Conservation (phyloP, 352 stramenopile genomes). For the Phytophthora colocasiae region DNA sequence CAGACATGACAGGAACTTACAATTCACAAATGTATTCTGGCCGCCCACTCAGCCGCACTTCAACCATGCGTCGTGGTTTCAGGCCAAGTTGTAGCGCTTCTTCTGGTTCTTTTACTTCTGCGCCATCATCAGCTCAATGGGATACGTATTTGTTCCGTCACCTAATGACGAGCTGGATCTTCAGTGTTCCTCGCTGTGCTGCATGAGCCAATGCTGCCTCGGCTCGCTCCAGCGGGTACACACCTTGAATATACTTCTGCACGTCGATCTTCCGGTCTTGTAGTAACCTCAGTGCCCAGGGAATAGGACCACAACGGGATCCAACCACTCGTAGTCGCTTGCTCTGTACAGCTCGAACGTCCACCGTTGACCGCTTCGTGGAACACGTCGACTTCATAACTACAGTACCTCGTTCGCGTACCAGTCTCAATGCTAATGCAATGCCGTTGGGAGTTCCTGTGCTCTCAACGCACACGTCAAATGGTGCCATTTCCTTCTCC, state of each 20-base stretch:
- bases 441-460: slow-evolving; percentile 60
- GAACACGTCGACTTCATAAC: slow-evolving; percentile 68
- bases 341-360: slow-evolving; percentile 34
- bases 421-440: slow-evolving; percentile 47
- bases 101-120: slow-evolving; percentile 9
- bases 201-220: slow-evolving; percentile 59
- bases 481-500: slow-evolving; percentile 28
- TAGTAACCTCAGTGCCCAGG: slow-evolving; percentile 62
- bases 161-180: slow-evolving; percentile 68
- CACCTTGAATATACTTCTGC: slow-evolving; percentile 70
- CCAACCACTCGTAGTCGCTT: slow-evolving; percentile 65
- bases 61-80: slow-evolving; percentile 25
- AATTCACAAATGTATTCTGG: slow-evolving; percentile 39
- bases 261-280: slow-evolving; percentile 57
- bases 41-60: slow-evolving; percentile 25
- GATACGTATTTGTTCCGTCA: slow-evolving; percentile 22
- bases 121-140: slow-evolving; percentile 16
- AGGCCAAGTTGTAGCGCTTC: slow-evolving; percentile 17
- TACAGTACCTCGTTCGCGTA: slow-evolving; percentile 43
- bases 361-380: slow-evolving; percentile 39
- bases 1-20: slow-evolving; percentile 10
- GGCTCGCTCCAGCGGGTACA: slow-evolving; percentile 63
- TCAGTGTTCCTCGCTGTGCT: slow-evolving; percentile 52
- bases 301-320: slow-evolving; percentile 74
- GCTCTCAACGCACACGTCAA: slow-evolving; percentile 77